Percentiles rank a stretch among this genome's conserved stretches.
Evolutionary conservation across 2,329 filamentous ascomycete genomes (phyloP).

Genomic region (Colletotrichum sp.): DNA sequence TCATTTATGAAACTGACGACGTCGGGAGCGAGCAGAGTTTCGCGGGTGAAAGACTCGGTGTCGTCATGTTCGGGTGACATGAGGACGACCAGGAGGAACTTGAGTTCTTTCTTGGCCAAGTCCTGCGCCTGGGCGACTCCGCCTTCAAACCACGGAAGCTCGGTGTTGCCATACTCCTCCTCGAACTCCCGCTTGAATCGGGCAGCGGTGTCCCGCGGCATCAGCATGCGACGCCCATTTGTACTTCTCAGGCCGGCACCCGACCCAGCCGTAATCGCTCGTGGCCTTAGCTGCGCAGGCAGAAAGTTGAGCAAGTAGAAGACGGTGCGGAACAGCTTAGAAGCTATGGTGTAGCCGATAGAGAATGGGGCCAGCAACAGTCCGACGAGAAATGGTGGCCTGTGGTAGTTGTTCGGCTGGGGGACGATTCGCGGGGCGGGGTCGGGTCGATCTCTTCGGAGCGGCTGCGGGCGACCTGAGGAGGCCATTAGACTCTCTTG

Average conservation of each 20-base stretch:
- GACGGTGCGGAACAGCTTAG: constrained; percentile 73
- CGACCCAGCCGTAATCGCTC: constrained; percentile 59
- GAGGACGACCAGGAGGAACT: constrained; percentile 88
- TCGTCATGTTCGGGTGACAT: constrained; percentile 95
- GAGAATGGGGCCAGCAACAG: constrained; percentile 84
- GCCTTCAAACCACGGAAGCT: constrained; percentile 81
- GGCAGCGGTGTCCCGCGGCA: constrained; percentile 85
- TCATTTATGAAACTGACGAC: constrained; percentile 78
- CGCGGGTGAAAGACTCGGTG: constrained; percentile 78
- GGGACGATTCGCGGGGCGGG: constrained; percentile 87
- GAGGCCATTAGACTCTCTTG: constrained; percentile 59
- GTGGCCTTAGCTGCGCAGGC: constrained; percentile 67
- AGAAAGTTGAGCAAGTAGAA: constrained; percentile 83
- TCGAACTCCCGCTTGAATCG: constrained; percentile 93
- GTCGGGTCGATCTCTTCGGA: constrained; percentile 49
- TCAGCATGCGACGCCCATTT: constrained; percentile 75
- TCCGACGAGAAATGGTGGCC: constrained; percentile 77
- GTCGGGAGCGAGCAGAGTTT: constrained; percentile 80
- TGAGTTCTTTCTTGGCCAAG: constrained; percentile 85
- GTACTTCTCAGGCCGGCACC: constrained; percentile 62
- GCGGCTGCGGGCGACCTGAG: constrained; percentile 25
- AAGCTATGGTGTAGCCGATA: constrained; percentile 75
- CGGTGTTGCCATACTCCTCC: constrained; percentile 82
- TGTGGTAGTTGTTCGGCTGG: constrained; percentile 70
- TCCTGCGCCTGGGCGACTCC: constrained; percentile 94